These are phyloP conservation scores for Glaciozyma antarctica DNA, from an alignment of 768 basidiomycete species.

Conservation along the genomic window DNA sequence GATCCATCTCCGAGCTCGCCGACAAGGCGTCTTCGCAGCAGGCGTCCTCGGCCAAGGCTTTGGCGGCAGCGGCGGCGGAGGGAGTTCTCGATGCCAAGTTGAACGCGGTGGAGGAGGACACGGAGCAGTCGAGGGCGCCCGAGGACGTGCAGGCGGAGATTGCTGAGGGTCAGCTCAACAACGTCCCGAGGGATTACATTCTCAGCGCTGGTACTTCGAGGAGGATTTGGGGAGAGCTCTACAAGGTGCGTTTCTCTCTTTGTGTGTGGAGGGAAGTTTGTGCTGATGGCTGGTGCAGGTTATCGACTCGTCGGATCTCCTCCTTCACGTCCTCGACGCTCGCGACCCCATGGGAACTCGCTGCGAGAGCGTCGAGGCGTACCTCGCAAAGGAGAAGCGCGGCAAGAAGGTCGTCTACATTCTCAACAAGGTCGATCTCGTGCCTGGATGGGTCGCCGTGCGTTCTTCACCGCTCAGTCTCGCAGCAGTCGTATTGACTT, in stretches of 20 bases:
- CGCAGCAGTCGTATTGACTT: not conserved
- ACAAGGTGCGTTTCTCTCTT: conserved; percentile 49
- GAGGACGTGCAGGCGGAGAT: conserved; percentile 18
- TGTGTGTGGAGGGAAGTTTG: not conserved
- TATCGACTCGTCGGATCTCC: conserved; percentile 94
- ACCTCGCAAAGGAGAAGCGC: conserved; percentile 86
- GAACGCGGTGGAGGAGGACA: conserved; percentile 20
- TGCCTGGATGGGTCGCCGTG: conserved; percentile 98
- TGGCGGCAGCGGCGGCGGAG: conserved; percentile 16
- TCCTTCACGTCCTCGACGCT: conserved; percentile 90
- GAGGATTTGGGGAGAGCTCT: conserved; percentile 93
- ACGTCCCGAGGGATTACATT: conserved; percentile 34
- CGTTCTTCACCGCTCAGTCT: conserved; percentile 38
- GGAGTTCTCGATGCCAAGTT: conserved; percentile 19
- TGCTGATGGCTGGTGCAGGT: conserved; percentile 43
- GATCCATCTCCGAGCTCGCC: conserved; percentile 81
- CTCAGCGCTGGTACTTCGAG: conserved; percentile 91
- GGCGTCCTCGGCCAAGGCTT: conserved; percentile 9
- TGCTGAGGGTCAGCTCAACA: conserved; percentile 17
- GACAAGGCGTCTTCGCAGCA: conserved; percentile 8
- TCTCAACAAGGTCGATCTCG: conserved; percentile 96
- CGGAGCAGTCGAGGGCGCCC: conserved; percentile 22
- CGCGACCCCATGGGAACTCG: conserved; percentile 90
- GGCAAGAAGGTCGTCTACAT: conserved; percentile 96
- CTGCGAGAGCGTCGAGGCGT: conserved; percentile 87